A percentile compares a stretch with the other conserved stretches of the same genome.
Conservation (phyloP, 2,329 filamentous ascomycete species). For the Fusarium brachygibbosum region DNA sequence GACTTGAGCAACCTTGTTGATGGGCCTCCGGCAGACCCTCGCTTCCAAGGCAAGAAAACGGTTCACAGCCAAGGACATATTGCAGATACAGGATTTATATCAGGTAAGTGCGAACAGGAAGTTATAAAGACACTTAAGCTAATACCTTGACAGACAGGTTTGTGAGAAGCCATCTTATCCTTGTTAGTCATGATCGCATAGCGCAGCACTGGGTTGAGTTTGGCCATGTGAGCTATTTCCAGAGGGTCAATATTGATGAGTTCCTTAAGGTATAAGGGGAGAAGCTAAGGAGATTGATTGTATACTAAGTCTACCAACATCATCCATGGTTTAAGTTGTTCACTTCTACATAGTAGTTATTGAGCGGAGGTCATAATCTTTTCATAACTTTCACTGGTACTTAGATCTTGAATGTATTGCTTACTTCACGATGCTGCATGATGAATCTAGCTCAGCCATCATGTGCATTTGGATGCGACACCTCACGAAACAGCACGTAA, state of each 20-base stretch:
- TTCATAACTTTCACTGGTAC: background rate
- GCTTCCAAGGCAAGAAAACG: constrained; percentile 80
- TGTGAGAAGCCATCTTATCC: constrained; percentile 80
- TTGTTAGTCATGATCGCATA: constrained; percentile 81
- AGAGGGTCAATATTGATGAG: constrained; percentile 70
- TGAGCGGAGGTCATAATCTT: background rate
- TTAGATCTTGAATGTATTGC: no score
- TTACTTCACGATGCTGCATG: background rate
- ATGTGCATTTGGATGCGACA: background rate
- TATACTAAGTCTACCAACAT: no score
- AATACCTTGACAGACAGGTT: constrained; percentile 71
- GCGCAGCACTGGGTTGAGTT: constrained; percentile 85
- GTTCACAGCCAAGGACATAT: constrained; percentile 84
- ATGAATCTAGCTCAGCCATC: background rate
- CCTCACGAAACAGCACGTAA: background rate
- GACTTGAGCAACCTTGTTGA: constrained; percentile 82
- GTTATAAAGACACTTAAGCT: accelerated
- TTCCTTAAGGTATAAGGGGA: constrained; percentile 54
- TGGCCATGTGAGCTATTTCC: constrained; percentile 71
- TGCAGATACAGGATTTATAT: constrained; percentile 76
- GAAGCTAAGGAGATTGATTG: background rate
- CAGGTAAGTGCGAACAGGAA: constrained; percentile 65
- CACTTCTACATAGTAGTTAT: background rate
- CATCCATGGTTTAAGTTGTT: no score
- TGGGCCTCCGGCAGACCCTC: constrained; percentile 69